Percentiles rank a stretch among this genome's conserved stretches.
These are phyloP conservation scores for Populus hybrid DNA, from an alignment of 441 rosid genomes.

Conservation along the genomic window DNA sequence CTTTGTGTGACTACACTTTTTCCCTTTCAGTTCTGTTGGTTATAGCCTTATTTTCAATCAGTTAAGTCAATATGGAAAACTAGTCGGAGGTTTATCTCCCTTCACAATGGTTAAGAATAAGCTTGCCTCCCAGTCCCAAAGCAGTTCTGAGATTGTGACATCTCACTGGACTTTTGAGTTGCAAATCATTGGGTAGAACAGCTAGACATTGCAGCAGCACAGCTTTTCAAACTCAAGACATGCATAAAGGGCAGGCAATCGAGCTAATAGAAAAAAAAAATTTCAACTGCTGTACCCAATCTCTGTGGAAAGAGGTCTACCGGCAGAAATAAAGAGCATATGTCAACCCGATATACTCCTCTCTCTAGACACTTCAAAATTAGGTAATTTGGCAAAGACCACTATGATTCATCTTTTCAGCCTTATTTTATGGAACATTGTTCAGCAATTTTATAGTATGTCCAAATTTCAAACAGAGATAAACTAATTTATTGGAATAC, in stretches of 20 bases:
- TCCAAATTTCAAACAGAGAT: neutral
- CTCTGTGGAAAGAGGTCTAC: slow-evolving; percentile 1
- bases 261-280: neutral
- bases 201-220: neutral
- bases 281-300: neutral
- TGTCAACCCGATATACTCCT: neutral
- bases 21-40: neutral
- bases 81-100: neutral
- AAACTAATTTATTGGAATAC: neutral
- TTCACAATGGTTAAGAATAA: neutral
- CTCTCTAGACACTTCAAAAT: neutral
- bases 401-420: neutral
- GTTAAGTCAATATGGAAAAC: neutral
- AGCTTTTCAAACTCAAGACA: neutral
- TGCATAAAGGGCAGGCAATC: neutral
- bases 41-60: neutral
- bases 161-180: neutral
- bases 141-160: neutral
- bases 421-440: neutral
- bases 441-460: neutral
- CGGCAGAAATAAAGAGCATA: neutral
- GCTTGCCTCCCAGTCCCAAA: neutral
- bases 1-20: neutral
- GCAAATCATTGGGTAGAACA: neutral
- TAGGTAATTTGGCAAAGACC: neutral